Percentiles rank a stretch among this genome's conserved stretches.
These are phyloP conservation scores for Aphanomyces astaci DNA, from an alignment of 352 stramenopile species.

Conservation along the genomic window DNA sequence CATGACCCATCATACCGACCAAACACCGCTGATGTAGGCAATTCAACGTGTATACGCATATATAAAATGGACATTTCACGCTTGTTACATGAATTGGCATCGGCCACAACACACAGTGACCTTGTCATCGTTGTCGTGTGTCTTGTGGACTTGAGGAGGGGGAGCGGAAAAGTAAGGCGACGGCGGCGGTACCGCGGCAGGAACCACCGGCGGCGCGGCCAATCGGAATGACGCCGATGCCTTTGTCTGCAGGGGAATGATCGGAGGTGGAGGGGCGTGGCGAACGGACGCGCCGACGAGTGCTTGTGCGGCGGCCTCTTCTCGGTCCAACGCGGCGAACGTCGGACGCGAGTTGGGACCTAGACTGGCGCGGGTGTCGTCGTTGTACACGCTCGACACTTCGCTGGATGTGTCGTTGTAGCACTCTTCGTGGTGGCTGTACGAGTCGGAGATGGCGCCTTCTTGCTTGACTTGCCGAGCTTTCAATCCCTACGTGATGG, in stretches of 20 bases:
- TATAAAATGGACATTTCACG: background rate
- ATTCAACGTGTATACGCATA: background rate
- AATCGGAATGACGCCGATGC: background rate
- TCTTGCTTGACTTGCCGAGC: constrained; percentile 64
- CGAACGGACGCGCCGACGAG: constrained; percentile 7
- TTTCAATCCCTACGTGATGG: constrained; percentile 44
- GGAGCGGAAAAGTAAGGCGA: background rate
- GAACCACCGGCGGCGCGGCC: background rate
- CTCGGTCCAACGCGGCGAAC: constrained; percentile 7
- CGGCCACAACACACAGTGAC: constrained; percentile 12
- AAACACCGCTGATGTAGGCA: background rate
- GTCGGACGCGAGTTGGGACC: background rate
- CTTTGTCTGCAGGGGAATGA: constrained; percentile 10
- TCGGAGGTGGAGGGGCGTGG: background rate
- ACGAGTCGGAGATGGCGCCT: constrained; percentile 64
- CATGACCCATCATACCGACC: constrained; percentile 32
- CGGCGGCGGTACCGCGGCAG: no score
- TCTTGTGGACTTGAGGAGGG: background rate
- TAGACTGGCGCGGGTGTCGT: constrained; percentile 5
- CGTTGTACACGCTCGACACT: constrained; percentile 43
- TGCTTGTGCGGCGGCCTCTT: constrained; percentile 11
- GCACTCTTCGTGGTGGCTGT: constrained; percentile 70
- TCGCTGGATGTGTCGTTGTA: constrained; percentile 73
- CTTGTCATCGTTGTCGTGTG: constrained; percentile 1
- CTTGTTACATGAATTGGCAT: constrained; percentile 16